Percentiles rank a stretch among this genome's conserved stretches.
Evolutionary conservation across 176 grass and related monocot species (phyloP).

Genomic region (Urochloa ruziziensis): DNA sequence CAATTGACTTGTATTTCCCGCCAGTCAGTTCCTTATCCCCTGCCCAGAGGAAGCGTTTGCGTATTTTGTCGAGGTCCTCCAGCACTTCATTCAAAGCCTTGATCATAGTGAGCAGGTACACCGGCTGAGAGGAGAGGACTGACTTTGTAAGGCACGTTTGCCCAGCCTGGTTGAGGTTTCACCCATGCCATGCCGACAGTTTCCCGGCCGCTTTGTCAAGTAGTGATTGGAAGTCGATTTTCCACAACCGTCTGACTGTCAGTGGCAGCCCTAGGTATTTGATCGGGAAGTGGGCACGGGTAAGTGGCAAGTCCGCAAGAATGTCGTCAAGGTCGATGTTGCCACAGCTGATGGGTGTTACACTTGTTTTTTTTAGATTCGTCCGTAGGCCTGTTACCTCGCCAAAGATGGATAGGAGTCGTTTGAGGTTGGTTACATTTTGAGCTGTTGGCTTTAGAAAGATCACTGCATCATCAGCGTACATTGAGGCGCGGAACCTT

Average conservation of each 20-base stretch:
- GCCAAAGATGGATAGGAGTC: background rate
- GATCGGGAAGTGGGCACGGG: background rate
- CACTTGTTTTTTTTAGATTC: background rate
- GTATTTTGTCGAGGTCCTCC: background rate
- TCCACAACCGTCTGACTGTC: rapidly evolving
- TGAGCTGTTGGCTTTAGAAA: background rate
- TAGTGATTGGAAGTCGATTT: background rate
- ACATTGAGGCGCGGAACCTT: background rate
- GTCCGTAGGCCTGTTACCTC: background rate
- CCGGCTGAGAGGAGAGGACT: background rate
- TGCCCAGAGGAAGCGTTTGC: background rate
- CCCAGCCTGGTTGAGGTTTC: background rate
- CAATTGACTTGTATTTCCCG: background rate
- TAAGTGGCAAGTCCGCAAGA: background rate
- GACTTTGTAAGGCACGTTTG: background rate
- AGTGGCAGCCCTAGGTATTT: background rate
- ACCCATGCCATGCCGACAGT: background rate
- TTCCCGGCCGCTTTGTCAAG: background rate
- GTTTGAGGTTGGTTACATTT: background rate
- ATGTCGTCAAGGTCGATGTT: rapidly evolving
- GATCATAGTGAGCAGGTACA: background rate
- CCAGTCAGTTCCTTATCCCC: background rate
- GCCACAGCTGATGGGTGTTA: background rate
- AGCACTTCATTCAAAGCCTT: background rate
- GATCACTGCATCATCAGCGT: background rate